phyloP scores from a whole-genome alignment of 2,329 filamentous ascomycete species.

The Fusarium zealandicum region DNA sequence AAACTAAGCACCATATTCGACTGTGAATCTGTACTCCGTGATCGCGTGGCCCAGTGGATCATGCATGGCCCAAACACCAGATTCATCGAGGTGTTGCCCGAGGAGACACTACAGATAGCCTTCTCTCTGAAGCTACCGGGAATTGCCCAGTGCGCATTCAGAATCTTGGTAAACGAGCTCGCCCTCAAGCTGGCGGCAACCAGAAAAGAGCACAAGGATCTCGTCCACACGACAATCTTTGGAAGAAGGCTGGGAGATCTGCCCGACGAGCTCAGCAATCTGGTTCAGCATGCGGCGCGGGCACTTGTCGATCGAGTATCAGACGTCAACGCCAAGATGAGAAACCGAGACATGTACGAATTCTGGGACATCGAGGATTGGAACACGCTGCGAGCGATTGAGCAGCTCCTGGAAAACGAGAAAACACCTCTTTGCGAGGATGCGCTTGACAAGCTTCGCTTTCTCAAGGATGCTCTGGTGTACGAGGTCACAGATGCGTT shows the following conservation, averaged over 20 bases:
- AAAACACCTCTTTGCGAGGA: not conserved
- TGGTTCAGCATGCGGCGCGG: slow-evolving; percentile 65
- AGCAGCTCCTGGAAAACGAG: slow-evolving; percentile 37
- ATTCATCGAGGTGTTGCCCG: slow-evolving; percentile 70
- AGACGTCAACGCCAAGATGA: slow-evolving; percentile 41
- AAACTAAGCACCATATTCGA: slow-evolving; percentile 67
- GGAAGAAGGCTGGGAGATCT: slow-evolving; percentile 57
- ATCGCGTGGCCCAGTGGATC: slow-evolving; percentile 66
- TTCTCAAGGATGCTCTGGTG: slow-evolving; percentile 36
- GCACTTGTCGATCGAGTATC: slow-evolving; percentile 58
- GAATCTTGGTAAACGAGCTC: slow-evolving; percentile 68
- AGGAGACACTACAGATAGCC: slow-evolving; percentile 66
- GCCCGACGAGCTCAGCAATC: slow-evolving; percentile 62
- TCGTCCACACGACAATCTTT: slow-evolving; percentile 47
- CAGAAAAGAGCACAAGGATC: not conserved
- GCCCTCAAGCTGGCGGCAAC: slow-evolving; percentile 55
- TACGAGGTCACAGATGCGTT: slow-evolving; percentile 28
- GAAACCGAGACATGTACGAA: slow-evolving; percentile 45
- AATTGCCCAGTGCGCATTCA: slow-evolving; percentile 59
- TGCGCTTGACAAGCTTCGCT: slow-evolving; percentile 28
- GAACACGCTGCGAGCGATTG: slow-evolving; percentile 40
- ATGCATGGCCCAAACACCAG: slow-evolving; percentile 59
- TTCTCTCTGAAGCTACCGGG: slow-evolving; percentile 53
- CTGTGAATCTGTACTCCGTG: slow-evolving; percentile 53
- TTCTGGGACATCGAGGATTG: slow-evolving; percentile 45